Evolutionary conservation across 352 stramenopile species (phyloP), one percentile per base, ranked within the genome.

Genomic region (Blastocystis sp.): DNA sequence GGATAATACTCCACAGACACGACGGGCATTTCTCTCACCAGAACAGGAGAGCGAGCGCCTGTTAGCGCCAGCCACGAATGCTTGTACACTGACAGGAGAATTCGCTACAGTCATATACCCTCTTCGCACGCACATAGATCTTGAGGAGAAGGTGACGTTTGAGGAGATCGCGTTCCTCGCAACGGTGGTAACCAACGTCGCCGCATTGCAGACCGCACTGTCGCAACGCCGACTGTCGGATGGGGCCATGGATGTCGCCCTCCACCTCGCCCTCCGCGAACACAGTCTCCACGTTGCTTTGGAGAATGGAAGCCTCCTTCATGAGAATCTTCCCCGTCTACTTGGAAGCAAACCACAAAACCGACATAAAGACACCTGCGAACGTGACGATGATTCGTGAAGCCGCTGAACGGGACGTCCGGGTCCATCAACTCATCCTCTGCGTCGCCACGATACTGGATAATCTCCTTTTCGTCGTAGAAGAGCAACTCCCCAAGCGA

Each of bases 111-210:
- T 59, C 51, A 59, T 59, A 6, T 27, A 59, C 32, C 11, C 51
- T 32, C 32, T 2, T 32, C 3, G n/a, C 3, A 59, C 21, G n/a
- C 51, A 59, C 51, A 42, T 64, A 64, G 16, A 81, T 44, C 4
- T 81, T 21, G 18, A 81, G 27, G 14, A 64, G 4, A 4, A 81
- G 14, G 21, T 81, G 69, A n/a, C 56, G 54, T 44, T 81, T 81
- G 24, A 63, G 32, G 14, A 64, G 9, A 32, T 81, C 69, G 21
- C 69, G 49, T n/a, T 81, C 69, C 21, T 29, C 14, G 29, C 44
- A 81, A 29, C 49, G 49, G 42, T 81, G 69, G 42, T 81, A 81
- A 27, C 29, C 69, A n/a, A 40, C 11, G 14, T 81, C 69, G 24
- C 44, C 27, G 34, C 46, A 81, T 1, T 29, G 9, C n/a, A 42